A percentile compares a stretch with the other conserved stretches of the same genome.
phyloP scores from a whole-genome alignment of 1,284 basidiomycete genomes.

The Schizophyllum amplum region DNA sequence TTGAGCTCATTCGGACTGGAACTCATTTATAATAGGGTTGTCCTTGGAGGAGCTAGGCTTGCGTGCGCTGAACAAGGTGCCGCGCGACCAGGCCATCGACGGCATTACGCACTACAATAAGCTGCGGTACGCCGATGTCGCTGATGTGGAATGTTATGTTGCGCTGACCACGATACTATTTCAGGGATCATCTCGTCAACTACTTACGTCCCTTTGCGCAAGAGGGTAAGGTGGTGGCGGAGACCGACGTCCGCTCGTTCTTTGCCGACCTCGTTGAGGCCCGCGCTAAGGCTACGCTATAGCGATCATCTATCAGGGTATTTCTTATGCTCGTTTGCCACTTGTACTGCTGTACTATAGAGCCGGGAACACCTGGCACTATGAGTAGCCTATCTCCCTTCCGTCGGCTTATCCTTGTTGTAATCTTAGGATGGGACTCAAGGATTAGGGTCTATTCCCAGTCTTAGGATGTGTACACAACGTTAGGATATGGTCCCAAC shows the following conservation, averaged over 20 bases:
- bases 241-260: constrained; percentile 62
- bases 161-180: no score
- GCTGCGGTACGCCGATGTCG: constrained; percentile 55
- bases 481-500: no score
- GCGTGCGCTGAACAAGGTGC: constrained; percentile 61
- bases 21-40: constrained; percentile 36
- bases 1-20: constrained; percentile 2
- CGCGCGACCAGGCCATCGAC: constrained; percentile 69
- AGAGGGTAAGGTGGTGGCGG: constrained; percentile 67
- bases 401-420: no score
- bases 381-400: no score
- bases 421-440: no score
- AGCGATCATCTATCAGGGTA: no score
- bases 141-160: neutral
- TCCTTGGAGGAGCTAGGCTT: constrained; percentile 75
- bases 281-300: no score
- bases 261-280: constrained; percentile 31
- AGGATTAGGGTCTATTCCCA: no score
- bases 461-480: no score
- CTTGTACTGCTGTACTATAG: no score
- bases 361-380: no score
- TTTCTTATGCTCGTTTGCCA: no score
- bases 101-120: constrained; percentile 74
- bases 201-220: constrained; percentile 74
- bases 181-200: constrained; percentile 63